Evolutionary conservation across 2,329 filamentous ascomycete genomes (phyloP).

Genomic region (Aspergillus transmontanensis): DNA sequence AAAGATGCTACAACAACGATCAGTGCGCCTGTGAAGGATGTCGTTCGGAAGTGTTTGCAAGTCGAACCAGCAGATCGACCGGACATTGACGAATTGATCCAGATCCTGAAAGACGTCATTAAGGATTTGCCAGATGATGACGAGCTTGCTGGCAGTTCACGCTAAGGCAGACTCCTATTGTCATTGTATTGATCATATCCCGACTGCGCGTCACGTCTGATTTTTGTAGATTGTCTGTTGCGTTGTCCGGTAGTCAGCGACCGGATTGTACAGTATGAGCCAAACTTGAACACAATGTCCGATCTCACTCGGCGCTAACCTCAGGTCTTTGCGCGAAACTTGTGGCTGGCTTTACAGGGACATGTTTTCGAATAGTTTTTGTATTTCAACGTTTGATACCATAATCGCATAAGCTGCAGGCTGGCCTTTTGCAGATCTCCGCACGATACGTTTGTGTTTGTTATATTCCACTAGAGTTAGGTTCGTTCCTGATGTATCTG

Average conservation of each 20-base stretch:
- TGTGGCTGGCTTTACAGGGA: neutral
- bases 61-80: conserved; percentile 88
- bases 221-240: neutral
- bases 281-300: neutral
- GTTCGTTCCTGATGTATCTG: neutral
- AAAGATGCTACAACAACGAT: conserved; percentile 59
- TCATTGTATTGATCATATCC: neutral
- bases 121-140: conserved; percentile 66
- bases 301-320: neutral
- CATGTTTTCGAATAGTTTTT: neutral
- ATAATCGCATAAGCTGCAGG: neutral
- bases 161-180: conserved; percentile 10
- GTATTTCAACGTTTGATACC: conserved; percentile 1
- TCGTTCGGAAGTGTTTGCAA: conserved; percentile 81
- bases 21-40: conserved; percentile 79
- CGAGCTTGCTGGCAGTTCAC: conserved; percentile 29
- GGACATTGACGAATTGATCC: conserved; percentile 81
- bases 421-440: neutral
- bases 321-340: neutral
- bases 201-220: neutral
- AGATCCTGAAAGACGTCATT: conserved; percentile 74
- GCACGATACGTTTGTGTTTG: neutral
- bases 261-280: conserved; percentile 1
- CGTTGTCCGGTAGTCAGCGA: neutral
- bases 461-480: neutral